A percentile compares a stretch with the other conserved stretches of the same genome.
Evolutionary conservation across 2,329 filamentous ascomycete genomes (phyloP).

Genomic region (Claviceps sp.): DNA sequence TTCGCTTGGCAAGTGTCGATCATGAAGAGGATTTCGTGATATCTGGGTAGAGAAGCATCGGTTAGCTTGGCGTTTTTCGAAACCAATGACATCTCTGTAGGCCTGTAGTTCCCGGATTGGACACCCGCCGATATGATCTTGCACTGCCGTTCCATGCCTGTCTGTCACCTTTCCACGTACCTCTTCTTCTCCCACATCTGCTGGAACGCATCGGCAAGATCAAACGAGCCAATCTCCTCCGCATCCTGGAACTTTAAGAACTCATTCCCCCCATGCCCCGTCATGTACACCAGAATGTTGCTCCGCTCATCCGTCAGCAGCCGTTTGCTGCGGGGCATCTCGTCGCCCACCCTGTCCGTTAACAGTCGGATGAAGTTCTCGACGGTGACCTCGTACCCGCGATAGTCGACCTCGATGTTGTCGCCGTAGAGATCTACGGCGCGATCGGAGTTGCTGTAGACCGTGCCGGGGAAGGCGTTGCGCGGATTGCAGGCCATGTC

Average conservation of each 20-base stretch:
- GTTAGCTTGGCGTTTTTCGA: no score
- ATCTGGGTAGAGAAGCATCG: constrained; percentile 32
- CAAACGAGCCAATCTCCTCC: constrained; percentile 92
- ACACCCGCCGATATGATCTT: no score
- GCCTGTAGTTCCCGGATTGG: no score
- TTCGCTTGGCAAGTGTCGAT: constrained; percentile 99
- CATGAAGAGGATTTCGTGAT: constrained; percentile 98
- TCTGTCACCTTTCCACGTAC: constrained; percentile 20
- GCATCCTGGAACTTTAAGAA: constrained; percentile 98
- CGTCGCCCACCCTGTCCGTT: constrained; percentile 86
- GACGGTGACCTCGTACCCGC: constrained; percentile 95
- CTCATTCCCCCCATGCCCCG: constrained; percentile 92
- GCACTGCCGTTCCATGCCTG: no score
- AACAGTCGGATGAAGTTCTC: constrained; percentile 95
- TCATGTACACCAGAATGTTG: constrained; percentile 99
- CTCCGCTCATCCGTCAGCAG: constrained; percentile 88
- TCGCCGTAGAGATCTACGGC: constrained; percentile 94
- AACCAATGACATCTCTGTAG: no score
- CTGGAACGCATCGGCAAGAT: constrained; percentile 91
- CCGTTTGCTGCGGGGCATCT: constrained; percentile 89
- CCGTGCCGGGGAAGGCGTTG: constrained; percentile 92
- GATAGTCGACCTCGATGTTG: constrained; percentile 97
- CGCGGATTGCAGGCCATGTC: constrained; percentile 99
- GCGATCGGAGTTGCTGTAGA: constrained; percentile 96
- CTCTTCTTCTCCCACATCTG: constrained; percentile 99